Evolutionary conservation across 2,329 filamentous ascomycete genomes (phyloP).

Genomic region (Paramyrothecium sp.): DNA sequence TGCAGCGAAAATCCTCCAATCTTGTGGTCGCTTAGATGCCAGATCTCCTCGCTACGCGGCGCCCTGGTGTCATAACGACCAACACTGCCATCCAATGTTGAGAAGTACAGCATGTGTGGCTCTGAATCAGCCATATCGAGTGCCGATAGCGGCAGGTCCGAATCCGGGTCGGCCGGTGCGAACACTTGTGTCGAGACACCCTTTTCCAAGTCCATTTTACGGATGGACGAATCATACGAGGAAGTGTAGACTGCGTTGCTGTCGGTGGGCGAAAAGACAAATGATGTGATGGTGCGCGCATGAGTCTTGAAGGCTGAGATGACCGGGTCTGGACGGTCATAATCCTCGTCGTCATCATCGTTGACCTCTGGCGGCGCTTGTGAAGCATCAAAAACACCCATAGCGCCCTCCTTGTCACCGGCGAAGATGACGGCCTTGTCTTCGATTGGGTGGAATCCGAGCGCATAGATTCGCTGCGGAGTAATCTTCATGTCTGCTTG

Average conservation of each 20-base stretch:
- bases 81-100: slow-evolving; percentile 77
- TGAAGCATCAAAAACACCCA: slow-evolving; percentile 88
- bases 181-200: slow-evolving; percentile 79
- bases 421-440: slow-evolving; percentile 90
- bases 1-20: slow-evolving; percentile 91
- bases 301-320: slow-evolving; percentile 91
- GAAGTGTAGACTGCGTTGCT: slow-evolving; percentile 76
- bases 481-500: slow-evolving; percentile 83
- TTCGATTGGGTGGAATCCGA: slow-evolving; percentile 83
- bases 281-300: slow-evolving; percentile 80
- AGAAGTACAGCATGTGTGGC: slow-evolving; percentile 78
- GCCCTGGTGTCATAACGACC: slow-evolving; percentile 78
- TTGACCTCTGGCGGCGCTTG: slow-evolving; percentile 62
- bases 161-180: slow-evolving; percentile 65
- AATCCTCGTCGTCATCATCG: slow-evolving; percentile 64
- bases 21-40: slow-evolving; percentile 83
- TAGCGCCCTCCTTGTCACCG: slow-evolving; percentile 87
- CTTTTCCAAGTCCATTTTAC: slow-evolving; percentile 80
- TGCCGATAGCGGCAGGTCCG: slow-evolving; percentile 79
- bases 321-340: slow-evolving; percentile 66
- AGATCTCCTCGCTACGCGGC: slow-evolving; percentile 58
- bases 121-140: slow-evolving; percentile 74
- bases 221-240: slow-evolving; percentile 91
- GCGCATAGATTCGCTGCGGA: slow-evolving; percentile 80
- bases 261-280: slow-evolving; percentile 74